Evolutionary conservation across 2,329 filamentous ascomycete genomes (phyloP).

Genomic region (Atkinsonella hypoxylon): DNA sequence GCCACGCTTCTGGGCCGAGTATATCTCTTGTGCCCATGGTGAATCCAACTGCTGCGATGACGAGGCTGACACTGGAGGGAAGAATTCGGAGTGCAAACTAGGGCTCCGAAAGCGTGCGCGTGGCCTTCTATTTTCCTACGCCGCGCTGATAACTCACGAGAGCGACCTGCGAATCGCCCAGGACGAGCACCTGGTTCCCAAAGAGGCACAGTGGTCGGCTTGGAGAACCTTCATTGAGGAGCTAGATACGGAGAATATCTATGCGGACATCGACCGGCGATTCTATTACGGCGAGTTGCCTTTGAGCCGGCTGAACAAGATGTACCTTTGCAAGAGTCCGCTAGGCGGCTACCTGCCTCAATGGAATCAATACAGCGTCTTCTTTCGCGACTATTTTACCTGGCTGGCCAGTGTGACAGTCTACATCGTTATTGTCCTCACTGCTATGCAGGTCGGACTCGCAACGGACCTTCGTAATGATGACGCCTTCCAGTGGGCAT

Average conservation of each 20-base stretch:
- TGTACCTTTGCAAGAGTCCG: slow-evolving; percentile 20
- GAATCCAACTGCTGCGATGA: background rate
- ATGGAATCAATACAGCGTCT: slow-evolving; percentile 24
- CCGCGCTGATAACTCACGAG: slow-evolving; percentile 16
- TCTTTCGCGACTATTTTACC: slow-evolving; percentile 30
- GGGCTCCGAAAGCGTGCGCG: slow-evolving; percentile 2
- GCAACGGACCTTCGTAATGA: slow-evolving; percentile 22
- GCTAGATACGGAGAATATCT: slow-evolving; percentile 18
- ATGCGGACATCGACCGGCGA: slow-evolving; percentile 21
- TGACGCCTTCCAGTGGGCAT: slow-evolving; percentile 28
- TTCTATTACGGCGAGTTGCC: slow-evolving; percentile 31
- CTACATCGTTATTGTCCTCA: slow-evolving; percentile 32
- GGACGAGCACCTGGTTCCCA: slow-evolving; percentile 20
- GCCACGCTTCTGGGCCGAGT: slow-evolving; percentile 5
- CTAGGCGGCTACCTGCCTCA: slow-evolving; percentile 13
- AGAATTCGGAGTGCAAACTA: background rate
- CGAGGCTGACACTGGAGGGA: background rate
- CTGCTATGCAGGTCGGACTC: slow-evolving; percentile 37
- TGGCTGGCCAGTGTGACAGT: slow-evolving; percentile 27
- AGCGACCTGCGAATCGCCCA: slow-evolving; percentile 24
- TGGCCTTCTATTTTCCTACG: slow-evolving; percentile 8
- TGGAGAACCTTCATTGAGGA: slow-evolving; percentile 21
- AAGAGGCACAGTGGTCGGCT: slow-evolving; percentile 19
- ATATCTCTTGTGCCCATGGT: slow-evolving; percentile 1
- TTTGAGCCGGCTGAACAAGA: slow-evolving; percentile 27